Base-by-base conservation (phyloP, 306 rosid species). In the Cercis canadensis region DNA sequence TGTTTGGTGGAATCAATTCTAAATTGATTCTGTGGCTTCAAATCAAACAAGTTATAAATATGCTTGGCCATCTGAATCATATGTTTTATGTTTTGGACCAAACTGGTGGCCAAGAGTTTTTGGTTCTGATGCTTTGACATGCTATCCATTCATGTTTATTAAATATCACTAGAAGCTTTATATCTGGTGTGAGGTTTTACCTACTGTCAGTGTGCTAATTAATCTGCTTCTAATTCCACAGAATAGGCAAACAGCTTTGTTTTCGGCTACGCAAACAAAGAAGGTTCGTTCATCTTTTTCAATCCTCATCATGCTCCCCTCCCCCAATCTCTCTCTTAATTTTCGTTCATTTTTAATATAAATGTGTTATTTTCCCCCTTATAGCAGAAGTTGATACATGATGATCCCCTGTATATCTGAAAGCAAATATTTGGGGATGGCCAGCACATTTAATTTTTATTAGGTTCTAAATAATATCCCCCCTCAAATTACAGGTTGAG, bases 231-330 rank as follows among this genome's bases (percentile, higher is more conserved):
- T 66, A 40, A 46, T 72, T 82, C 43, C 75, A 84, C 98, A 93
- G 98, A 74, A 73, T 79, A 84, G 98, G 82, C 97, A 91, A 84
- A 91, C 97, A 37, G 91, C 97, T 76, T 84, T 94, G 67, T 94
- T 94, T 76, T 94, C 99, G 29, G 97, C 99, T n/a, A 94, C 97
- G 34, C 99, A 94, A 76, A 94, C 97, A 12, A 85, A 91, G 79
- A 90, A 91, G 97, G 99, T 90, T 59, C 74, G 89, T 74, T 51
- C 68, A 41, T 53, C 53, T 5, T 62, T 71, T 74, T 37, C 16
- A 29, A 19, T 29, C 29, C 66, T 45, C 32, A 24, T 37, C 14
- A 45, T 32, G 41, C 53, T 65, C 47, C 37, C n/a, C n/a, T n/a
- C 63, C 57, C 59, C 3, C 33, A 24, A 1, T 24, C 29, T 24